Conservation (phyloP, 2,329 filamentous ascomycete species). For the Cercospora beticola region DNA sequence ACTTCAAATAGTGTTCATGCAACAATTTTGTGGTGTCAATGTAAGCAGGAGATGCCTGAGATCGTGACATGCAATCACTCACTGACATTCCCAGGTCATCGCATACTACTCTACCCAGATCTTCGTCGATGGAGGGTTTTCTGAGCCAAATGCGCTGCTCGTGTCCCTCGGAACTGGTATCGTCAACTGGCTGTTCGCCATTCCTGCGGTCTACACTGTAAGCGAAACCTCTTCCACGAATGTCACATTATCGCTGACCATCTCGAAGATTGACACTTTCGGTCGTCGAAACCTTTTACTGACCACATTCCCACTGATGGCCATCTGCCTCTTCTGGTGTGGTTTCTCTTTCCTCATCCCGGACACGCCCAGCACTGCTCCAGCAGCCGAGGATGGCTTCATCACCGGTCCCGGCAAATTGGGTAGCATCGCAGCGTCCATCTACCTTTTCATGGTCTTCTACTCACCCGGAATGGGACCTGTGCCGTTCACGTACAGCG, state of each 20-base stretch:
- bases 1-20: conserved; percentile 31
- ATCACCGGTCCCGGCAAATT: conserved; percentile 30
- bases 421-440: conserved; percentile 42
- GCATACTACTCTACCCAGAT: conserved; percentile 35
- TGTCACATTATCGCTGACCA: conserved; percentile 21
- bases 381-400: conserved; percentile 5
- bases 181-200: conserved; percentile 24
- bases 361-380: conserved; percentile 20
- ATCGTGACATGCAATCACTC: background rate
- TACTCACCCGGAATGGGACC: conserved; percentile 43
- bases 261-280: conserved; percentile 46
- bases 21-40: conserved; percentile 32
- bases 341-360: conserved; percentile 43
- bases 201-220: conserved; percentile 22
- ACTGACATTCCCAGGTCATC: conserved; percentile 27
- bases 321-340: conserved; percentile 50
- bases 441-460: conserved; percentile 36
- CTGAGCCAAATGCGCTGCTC: conserved; percentile 30
- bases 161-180: conserved; percentile 37
- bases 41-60: background rate
- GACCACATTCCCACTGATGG: conserved; percentile 47
- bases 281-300: conserved; percentile 47
- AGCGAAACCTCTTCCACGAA: conserved; percentile 6
- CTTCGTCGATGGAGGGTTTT: conserved; percentile 33
- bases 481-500: conserved; percentile 49